A percentile compares a stretch with the other conserved stretches of the same genome.
These are phyloP conservation scores for Pythium phragmitis DNA, from an alignment of 352 stramenopile species.

Conservation along the genomic window DNA sequence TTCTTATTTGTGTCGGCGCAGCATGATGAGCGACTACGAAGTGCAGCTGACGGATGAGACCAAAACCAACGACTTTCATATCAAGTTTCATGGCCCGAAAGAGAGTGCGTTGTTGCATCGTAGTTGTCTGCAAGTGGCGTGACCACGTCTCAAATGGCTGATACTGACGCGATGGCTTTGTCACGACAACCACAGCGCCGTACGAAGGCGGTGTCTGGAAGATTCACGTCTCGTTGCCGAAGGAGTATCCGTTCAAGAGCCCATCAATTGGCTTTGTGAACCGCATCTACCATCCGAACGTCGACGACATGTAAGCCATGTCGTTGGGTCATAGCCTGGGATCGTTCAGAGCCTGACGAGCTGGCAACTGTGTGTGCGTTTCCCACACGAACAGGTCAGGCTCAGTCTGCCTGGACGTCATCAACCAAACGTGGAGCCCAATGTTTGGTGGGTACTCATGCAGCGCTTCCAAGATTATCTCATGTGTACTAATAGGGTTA, in stretches of 20 bases:
- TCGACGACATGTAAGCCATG: slow-evolving; percentile 87
- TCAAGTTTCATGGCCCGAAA: slow-evolving; percentile 85
- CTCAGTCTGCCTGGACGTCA: slow-evolving; percentile 93
- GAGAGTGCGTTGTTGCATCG: slow-evolving; percentile 54
- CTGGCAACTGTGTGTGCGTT: neutral
- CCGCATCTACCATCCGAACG: slow-evolving; percentile 93
- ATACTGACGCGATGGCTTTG: neutral
- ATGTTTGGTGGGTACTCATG: slow-evolving; percentile 79
- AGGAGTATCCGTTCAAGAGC: slow-evolving; percentile 93
- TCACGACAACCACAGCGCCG: slow-evolving; percentile 44
- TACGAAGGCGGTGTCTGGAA: slow-evolving; percentile 93
- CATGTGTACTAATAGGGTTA: neutral
- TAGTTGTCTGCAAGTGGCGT: neutral
- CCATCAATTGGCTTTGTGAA: slow-evolving; percentile 93
- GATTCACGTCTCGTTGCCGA: slow-evolving; percentile 91
- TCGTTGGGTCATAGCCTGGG: neutral
- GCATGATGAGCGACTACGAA: slow-evolving; percentile 92
- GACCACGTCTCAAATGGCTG: neutral
- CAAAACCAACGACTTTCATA: slow-evolving; percentile 79
- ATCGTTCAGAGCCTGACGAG: slow-evolving; percentile 5
- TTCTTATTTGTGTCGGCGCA: slow-evolving; percentile 23
- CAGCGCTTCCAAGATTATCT: neutral
- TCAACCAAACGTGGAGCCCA: slow-evolving; percentile 94
- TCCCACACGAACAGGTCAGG: slow-evolving; percentile 55
- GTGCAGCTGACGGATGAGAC: slow-evolving; percentile 82